Conservation (phyloP, 1,284 basidiomycete genomes). For the Kwoniella shivajii region DNA sequence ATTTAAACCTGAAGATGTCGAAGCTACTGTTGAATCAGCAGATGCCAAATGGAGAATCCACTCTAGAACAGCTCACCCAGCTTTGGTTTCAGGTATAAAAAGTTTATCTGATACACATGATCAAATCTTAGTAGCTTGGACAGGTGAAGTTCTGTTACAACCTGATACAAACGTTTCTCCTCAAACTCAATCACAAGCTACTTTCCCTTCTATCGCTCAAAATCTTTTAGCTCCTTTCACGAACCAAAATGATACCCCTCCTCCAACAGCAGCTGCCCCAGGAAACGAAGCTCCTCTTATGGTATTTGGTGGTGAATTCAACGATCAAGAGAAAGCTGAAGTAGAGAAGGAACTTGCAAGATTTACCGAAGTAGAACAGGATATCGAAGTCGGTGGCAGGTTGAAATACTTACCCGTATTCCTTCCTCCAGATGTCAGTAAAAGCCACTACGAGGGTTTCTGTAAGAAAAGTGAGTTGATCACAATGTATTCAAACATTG, state of each 20-base stretch:
- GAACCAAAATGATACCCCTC: neutral
- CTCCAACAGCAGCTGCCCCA: slow-evolving; percentile 11
- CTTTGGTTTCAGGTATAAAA: slow-evolving; percentile 91
- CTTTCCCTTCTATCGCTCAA: slow-evolving; percentile 27
- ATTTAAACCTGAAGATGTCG: slow-evolving; percentile 50
- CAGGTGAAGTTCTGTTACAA: slow-evolving; percentile 70
- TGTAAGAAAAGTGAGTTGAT: slow-evolving; percentile 85
- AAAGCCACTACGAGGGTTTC: slow-evolving; percentile 94
- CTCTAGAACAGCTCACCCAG: slow-evolving; percentile 85
- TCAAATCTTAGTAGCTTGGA: slow-evolving; percentile 92
- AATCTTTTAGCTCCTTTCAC: slow-evolving; percentile 21
- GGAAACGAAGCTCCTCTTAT: slow-evolving; percentile 43
- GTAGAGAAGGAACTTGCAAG: slow-evolving; percentile 66
- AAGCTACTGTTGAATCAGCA: slow-evolving; percentile 34
- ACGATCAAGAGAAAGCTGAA: slow-evolving; percentile 63
- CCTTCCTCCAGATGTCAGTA: slow-evolving; percentile 85
- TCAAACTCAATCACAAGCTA: slow-evolving; percentile 11
- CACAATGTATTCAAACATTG: neutral
- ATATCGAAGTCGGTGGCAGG: slow-evolving; percentile 57
- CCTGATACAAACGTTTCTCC: slow-evolving; percentile 28
- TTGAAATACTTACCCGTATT: slow-evolving; percentile 85
- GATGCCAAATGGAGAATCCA: slow-evolving; percentile 70
- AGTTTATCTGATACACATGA: slow-evolving; percentile 80
- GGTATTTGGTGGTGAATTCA: slow-evolving; percentile 62
- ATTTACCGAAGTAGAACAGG: slow-evolving; percentile 63